A percentile compares a stretch with the other conserved stretches of the same genome.
Conservation (phyloP, 495 filamentous ascomycete species). For the Aspergillus incahuasiensis region DNA sequence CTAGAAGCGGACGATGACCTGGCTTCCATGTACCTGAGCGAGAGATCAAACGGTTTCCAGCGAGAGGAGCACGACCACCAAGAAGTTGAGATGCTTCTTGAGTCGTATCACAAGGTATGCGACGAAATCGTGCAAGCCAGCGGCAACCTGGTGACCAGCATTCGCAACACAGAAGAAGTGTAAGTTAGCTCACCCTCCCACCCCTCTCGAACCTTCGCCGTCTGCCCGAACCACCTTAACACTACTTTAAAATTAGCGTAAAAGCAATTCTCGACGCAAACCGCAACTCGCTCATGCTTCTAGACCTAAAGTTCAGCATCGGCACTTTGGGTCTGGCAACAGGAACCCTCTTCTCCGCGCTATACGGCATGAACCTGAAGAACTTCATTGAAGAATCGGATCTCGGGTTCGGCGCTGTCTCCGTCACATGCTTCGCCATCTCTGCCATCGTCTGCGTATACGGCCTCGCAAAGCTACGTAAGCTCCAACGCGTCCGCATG, state of each 20-base stretch:
- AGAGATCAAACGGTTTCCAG: constrained; percentile 69
- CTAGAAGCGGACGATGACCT: constrained; percentile 98
- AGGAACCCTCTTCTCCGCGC: constrained; percentile 90
- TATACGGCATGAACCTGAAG: constrained; percentile 98
- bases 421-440: constrained; percentile 63
- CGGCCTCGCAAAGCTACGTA: constrained; percentile 74
- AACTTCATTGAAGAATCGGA: constrained; percentile 98
- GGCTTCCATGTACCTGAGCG: constrained; percentile 89
- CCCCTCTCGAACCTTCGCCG: too few species aligned
- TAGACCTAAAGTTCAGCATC: constrained; percentile 95
- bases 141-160: constrained; percentile 88
- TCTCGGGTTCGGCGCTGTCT: constrained; percentile 76
- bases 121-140: constrained; percentile 97
- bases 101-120: constrained; percentile 95
- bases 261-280: constrained; percentile 96
- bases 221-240: background rate
- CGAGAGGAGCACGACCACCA: constrained; percentile 86
- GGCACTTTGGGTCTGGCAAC: constrained; percentile 87
- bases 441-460: constrained; percentile 71
- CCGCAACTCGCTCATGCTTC: constrained; percentile 95
- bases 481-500: constrained; percentile 90
- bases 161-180: constrained; percentile 98
- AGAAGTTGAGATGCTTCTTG: constrained; percentile 92
- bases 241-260: constrained; percentile 51
- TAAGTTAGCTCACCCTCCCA: constrained; percentile 45